Evolutionary conservation across 805 yeast genomes (phyloP).

Genomic region (Cyberlindnera samutprakarnensis): DNA sequence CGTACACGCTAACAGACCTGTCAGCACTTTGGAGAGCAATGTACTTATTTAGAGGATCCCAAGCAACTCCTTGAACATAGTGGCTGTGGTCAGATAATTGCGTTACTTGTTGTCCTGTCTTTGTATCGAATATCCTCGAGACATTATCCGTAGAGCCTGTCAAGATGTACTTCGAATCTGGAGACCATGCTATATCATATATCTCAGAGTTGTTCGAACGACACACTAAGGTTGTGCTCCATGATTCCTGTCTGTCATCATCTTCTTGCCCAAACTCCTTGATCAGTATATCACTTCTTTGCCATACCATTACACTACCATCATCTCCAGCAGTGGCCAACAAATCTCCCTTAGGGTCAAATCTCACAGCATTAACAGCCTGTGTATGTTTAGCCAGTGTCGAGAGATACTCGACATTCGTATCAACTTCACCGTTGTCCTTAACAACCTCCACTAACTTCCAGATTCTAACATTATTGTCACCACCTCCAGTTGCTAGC

Average conservation of each 20-base stretch:
- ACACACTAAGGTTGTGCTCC: constrained; percentile 58
- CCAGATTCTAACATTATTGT: constrained; percentile 63
- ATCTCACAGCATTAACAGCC: constrained; percentile 88
- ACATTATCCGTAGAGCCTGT: constrained; percentile 90
- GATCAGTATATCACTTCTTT: constrained; percentile 41
- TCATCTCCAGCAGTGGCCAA: constrained; percentile 95
- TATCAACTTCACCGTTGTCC: constrained; percentile 20
- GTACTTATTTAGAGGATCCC: constrained; percentile 84
- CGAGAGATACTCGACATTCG: constrained; percentile 62
- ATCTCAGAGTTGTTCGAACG: constrained; percentile 66
- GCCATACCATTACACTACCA: constrained; percentile 84
- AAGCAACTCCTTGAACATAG: constrained; percentile 91
- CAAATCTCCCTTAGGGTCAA: constrained; percentile 58
- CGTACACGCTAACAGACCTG: constrained; percentile 68
- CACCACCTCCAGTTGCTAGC: constrained; percentile 91
- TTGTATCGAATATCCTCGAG: constrained; percentile 57
- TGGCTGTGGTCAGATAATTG: constrained; percentile 72
- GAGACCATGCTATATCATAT: constrained; percentile 92
- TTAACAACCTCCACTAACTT: constrained; percentile 22
- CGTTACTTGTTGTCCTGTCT: constrained; percentile 47
- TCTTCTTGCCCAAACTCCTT: constrained; percentile 51
- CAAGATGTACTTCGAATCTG: constrained; percentile 66
- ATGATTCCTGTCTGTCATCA: constrained; percentile 59
- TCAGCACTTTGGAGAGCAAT: constrained; percentile 90
- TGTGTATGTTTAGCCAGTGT: constrained; percentile 86